phyloP scores from a whole-genome alignment of 306 rosid species.

The Ormosia semicastrata region DNA sequence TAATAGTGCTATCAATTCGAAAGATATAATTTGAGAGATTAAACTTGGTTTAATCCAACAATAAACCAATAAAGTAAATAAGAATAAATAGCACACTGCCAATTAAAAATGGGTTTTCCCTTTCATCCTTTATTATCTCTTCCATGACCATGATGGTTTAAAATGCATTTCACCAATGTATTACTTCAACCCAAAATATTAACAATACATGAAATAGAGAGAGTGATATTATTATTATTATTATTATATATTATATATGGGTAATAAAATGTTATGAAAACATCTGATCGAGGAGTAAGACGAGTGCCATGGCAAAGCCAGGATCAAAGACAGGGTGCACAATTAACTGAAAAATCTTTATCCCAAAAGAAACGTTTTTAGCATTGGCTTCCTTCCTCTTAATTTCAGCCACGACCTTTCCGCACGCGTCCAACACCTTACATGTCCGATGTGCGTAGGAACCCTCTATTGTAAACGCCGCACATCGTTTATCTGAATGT shows the following conservation, averaged over 20 bases:
- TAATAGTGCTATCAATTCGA: background rate
- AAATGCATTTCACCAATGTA: background rate
- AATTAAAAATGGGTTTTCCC: background rate
- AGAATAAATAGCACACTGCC: background rate
- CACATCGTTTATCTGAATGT: slow-evolving; percentile 26
- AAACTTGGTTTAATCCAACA: background rate
- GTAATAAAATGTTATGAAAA: slow-evolving; percentile 30
- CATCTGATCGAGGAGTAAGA: slow-evolving; percentile 75
- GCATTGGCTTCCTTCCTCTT: slow-evolving; percentile 58
- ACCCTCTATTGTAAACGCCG: slow-evolving; percentile 57
- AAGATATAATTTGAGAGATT: background rate
- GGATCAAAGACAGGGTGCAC: slow-evolving; percentile 69
- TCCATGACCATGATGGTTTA: background rate
- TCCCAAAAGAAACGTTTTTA: slow-evolving; percentile 67
- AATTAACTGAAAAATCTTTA: slow-evolving; percentile 64
- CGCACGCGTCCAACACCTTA: slow-evolving; percentile 59
- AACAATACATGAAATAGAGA: background rate
- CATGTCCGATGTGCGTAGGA: slow-evolving; percentile 62
- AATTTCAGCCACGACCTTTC: slow-evolving; percentile 65
- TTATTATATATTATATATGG: too few relatives aligned
- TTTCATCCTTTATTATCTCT: background rate
- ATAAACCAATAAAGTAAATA: background rate
- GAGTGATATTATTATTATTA: too few relatives aligned
- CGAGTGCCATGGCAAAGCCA: slow-evolving; percentile 77
- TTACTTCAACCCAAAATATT: background rate